Conservation (phyloP, 2,329 filamentous ascomycete genomes). For the Apiospora rasikravindrae region DNA sequence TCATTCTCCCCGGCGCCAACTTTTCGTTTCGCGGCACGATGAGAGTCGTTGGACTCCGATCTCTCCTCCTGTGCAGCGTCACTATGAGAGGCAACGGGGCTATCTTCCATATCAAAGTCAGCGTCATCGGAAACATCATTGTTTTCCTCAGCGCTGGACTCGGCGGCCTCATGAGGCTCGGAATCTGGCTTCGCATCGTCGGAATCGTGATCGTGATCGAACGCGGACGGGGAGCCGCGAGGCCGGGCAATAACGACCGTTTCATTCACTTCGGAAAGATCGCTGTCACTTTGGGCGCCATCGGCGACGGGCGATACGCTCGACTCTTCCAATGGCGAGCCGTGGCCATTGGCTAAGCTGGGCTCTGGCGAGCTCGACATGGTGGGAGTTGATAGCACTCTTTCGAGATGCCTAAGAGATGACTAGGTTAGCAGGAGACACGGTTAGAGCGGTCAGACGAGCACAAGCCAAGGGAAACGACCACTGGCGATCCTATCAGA, state of each 20-base stretch:
- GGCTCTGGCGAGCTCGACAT: constrained; percentile 68
- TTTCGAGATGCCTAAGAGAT: constrained; percentile 65
- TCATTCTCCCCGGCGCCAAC: constrained; percentile 73
- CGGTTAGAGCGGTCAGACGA: constrained; percentile 1
- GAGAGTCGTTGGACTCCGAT: constrained; percentile 75
- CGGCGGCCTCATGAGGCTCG: constrained; percentile 42
- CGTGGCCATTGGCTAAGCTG: constrained; percentile 70
- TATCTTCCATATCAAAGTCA: constrained; percentile 78
- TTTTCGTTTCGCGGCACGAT: constrained; percentile 76
- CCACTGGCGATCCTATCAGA: background rate
- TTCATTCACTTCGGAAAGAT: constrained; percentile 74
- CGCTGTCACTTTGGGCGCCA: constrained; percentile 68
- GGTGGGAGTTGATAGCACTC: constrained; percentile 57
- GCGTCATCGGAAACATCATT: constrained; percentile 68
- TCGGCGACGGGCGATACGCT: constrained; percentile 42
- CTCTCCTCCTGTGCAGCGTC: constrained; percentile 56
- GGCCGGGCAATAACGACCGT: constrained; percentile 51
- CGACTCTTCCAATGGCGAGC: constrained; percentile 59
- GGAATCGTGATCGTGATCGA: constrained; percentile 42
- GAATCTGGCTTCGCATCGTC: constrained; percentile 42
- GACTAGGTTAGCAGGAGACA: constrained; percentile 22
- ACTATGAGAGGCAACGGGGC: constrained; percentile 53
- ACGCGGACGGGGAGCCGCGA: constrained; percentile 50
- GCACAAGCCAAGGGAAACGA: constrained; percentile 11
- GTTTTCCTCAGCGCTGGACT: constrained; percentile 52